These are phyloP conservation scores for Climacium dendroides DNA, from an alignment of 225 moss, liverwort and hornwort species.

Conservation along the genomic window DNA sequence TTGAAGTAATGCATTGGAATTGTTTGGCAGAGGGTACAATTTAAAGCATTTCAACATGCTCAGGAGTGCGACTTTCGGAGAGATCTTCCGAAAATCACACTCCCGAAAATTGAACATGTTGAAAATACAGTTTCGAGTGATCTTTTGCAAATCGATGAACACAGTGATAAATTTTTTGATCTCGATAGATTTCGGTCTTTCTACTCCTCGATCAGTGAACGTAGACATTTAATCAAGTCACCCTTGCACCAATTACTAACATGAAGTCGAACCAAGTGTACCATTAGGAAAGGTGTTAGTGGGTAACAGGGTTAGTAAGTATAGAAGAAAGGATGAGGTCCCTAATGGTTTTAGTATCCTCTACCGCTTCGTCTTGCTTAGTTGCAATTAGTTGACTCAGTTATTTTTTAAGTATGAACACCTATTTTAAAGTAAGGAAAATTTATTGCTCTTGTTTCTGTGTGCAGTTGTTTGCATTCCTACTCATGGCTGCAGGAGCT, in stretches of 20 bases:
- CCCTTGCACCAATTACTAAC: neutral
- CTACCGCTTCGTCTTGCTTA: neutral
- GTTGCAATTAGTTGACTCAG: neutral
- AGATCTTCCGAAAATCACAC: neutral
- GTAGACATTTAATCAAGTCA: neutral
- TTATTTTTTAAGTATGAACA: neutral
- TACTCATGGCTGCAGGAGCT: conserved; percentile 44
- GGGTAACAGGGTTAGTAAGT: neutral
- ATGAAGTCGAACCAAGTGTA: neutral
- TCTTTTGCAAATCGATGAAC: neutral
- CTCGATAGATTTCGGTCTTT: neutral
- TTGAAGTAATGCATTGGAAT: neutral
- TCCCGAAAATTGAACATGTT: neutral
- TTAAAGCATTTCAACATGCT: neutral
- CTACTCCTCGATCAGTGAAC: neutral
- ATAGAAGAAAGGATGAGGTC: neutral
- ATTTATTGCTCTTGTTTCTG: neutral
- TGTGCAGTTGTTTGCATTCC: conserved; percentile 30
- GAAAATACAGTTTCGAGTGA: neutral
- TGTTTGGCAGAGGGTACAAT: too few species aligned
- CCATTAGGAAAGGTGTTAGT: neutral
- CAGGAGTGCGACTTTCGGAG: neutral
- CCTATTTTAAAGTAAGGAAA: neutral
- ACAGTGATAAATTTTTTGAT: too few species aligned
- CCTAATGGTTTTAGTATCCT: neutral